Conservation (phyloP, 257 asterid species). For the Rehmannia glutinosa region DNA sequence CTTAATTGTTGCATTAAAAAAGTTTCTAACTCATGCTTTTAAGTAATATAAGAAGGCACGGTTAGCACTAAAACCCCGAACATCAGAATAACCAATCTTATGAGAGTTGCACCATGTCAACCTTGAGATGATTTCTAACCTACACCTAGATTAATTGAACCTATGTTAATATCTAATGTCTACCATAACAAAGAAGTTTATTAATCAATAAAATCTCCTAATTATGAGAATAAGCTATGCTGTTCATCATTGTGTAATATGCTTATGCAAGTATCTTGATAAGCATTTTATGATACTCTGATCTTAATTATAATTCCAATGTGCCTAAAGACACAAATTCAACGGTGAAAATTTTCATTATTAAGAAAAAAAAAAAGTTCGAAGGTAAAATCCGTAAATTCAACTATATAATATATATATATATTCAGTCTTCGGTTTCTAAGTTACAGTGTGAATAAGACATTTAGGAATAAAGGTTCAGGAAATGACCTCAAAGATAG, state of each 20-base stretch:
- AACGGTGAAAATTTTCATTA: not conserved
- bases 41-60: slow-evolving; percentile 8
- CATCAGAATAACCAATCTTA: not conserved
- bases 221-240: not conserved
- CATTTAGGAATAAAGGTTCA: not conserved
- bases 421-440: not conserved
- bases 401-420: no score
- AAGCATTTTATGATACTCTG: not conserved
- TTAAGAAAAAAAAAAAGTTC: no score
- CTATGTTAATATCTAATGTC: not conserved
- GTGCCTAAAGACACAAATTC: not conserved
- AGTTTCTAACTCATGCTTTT: not conserved
- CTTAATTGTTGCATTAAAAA: not conserved
- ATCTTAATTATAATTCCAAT: not conserved
- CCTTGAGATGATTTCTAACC: not conserved
- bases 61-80: not conserved
- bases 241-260: not conserved
- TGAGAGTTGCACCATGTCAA: not conserved
- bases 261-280: not conserved
- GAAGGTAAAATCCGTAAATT: no score
- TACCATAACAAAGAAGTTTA: not conserved
- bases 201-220: not conserved
- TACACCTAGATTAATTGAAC: not conserved
- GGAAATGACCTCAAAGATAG: not conserved
- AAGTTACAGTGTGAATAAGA: not conserved